Conservation (phyloP, 768 basidiomycete genomes). For the Megacollybia marginata region DNA sequence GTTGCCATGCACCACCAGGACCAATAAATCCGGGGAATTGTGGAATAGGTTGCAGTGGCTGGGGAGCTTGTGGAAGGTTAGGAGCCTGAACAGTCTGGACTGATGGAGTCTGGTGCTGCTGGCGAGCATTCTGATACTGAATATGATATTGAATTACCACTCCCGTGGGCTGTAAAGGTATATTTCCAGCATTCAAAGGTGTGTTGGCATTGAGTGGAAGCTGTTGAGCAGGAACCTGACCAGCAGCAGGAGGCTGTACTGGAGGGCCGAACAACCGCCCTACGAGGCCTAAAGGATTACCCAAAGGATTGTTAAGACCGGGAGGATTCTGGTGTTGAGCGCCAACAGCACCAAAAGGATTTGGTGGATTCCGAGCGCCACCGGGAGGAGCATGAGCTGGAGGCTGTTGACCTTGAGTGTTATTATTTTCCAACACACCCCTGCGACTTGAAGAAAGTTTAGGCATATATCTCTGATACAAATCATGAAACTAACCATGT, state of each 20-base stretch:
- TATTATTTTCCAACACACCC: conserved; percentile 56
- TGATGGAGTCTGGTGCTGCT: conserved; percentile 24
- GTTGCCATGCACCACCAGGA: conserved; percentile 59
- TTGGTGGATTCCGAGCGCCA: conserved; percentile 22
- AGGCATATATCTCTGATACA: conserved; percentile 5
- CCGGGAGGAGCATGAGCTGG: conserved; percentile 16
- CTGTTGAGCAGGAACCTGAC: conserved; percentile 24
- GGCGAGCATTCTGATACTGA: conserved; percentile 42
- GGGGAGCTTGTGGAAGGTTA: conserved; percentile 10
- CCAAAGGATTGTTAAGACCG: conserved; percentile 27
- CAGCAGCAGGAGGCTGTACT: conserved; percentile 31
- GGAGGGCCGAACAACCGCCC: conserved; percentile 52
- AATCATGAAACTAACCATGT: conserved; percentile 66
- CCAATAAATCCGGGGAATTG: conserved; percentile 57
- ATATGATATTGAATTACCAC: conserved; percentile 61
- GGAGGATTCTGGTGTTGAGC: conserved; percentile 28
- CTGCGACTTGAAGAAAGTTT: conserved; percentile 48
- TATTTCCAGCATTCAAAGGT: conserved; percentile 23
- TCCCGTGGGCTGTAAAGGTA: conserved; percentile 34
- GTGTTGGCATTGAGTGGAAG: conserved; percentile 14
- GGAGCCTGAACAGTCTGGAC: conserved; percentile 15
- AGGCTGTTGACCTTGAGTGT: conserved; percentile 24
- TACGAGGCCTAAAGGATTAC: conserved; percentile 41
- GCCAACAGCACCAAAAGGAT: conserved; percentile 18
- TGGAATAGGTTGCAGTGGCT: conserved; percentile 37